Conservation (phyloP, 768 basidiomycete species). For the Lactarius tabidus region DNA sequence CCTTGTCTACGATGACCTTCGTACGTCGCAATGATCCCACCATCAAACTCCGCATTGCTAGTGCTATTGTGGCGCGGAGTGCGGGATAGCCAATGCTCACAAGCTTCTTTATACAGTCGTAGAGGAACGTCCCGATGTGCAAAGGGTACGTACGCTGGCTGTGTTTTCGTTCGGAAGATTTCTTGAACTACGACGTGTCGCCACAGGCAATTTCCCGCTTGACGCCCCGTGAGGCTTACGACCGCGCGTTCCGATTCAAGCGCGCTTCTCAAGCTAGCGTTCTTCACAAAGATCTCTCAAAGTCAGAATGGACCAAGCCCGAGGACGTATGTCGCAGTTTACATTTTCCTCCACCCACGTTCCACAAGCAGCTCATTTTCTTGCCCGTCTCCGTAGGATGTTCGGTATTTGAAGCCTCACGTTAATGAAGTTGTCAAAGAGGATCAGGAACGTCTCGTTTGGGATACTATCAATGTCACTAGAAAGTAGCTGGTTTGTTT, state of each 20-base stretch:
- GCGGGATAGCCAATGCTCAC: constrained; percentile 3
- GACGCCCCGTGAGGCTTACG: constrained; percentile 74
- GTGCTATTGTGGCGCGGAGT: constrained; percentile 5
- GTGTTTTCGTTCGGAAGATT: neutral
- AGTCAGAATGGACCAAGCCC: constrained; percentile 72
- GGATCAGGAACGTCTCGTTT: constrained; percentile 67
- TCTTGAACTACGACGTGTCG: neutral
- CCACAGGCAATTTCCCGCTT: constrained; percentile 78
- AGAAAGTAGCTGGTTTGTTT: constrained; percentile 39
- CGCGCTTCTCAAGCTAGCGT: constrained; percentile 76
- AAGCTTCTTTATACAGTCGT: constrained; percentile 45
- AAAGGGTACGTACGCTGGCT: constrained; percentile 51
- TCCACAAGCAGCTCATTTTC: neutral
- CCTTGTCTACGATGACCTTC: constrained; percentile 91
- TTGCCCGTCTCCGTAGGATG: constrained; percentile 52
- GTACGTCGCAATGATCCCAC: constrained; percentile 49
- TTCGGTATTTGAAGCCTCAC: constrained; percentile 81
- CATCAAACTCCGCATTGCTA: constrained; percentile 10
- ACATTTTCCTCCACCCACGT: neutral
- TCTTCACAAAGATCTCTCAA: constrained; percentile 73
- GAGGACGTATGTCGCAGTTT: constrained; percentile 57
- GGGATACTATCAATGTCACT: constrained; percentile 75
- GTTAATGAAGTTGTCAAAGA: constrained; percentile 71
- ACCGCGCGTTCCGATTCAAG: constrained; percentile 88
- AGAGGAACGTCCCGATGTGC: constrained; percentile 74